Percentiles rank a stretch among this genome's conserved stretches.
Evolutionary conservation across 2,329 filamentous ascomycete genomes (phyloP).

Genomic region (Colletotrichum sp.): DNA sequence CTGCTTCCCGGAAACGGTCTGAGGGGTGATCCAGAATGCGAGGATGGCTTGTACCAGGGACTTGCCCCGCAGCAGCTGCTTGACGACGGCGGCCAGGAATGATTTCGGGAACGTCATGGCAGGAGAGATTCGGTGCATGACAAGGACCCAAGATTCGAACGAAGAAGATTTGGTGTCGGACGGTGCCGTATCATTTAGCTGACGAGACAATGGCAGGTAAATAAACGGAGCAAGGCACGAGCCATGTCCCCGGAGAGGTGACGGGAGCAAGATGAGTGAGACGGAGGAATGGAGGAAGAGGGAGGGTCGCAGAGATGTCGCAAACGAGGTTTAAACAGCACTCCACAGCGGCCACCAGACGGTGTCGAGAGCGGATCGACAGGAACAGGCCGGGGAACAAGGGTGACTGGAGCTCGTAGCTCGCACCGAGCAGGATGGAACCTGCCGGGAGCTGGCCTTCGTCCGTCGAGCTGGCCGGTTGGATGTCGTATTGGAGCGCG

Average conservation of each 20-base stretch:
- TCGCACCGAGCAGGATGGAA: slow-evolving; percentile 12
- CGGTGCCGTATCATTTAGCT: slow-evolving; percentile 21
- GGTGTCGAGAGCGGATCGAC: slow-evolving; percentile 4
- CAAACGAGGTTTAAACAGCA: slow-evolving; percentile 18
- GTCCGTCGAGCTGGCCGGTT: neutral
- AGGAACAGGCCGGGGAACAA: neutral
- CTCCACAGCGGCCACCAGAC: neutral
- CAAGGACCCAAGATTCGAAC: slow-evolving; percentile 26
- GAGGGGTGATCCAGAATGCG: slow-evolving; percentile 21
- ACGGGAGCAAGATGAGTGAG: neutral
- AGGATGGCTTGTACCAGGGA: slow-evolving; percentile 63
- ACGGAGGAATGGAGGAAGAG: neutral
- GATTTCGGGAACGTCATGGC: slow-evolving; percentile 63
- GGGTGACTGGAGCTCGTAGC: neutral
- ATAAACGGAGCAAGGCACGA: slow-evolving; percentile 9
- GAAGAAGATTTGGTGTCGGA: neutral
- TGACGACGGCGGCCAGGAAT: slow-evolving; percentile 59
- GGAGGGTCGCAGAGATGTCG: slow-evolving; percentile 6
- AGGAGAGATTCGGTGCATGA: slow-evolving; percentile 58
- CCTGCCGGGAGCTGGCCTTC: slow-evolving; percentile 1
- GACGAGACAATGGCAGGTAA: slow-evolving; percentile 19
- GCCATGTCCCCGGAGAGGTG: slow-evolving; percentile 15
- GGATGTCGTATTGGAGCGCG: slow-evolving; percentile 13
- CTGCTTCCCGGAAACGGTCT: slow-evolving; percentile 7
- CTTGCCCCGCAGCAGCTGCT: slow-evolving; percentile 64